phyloP scores from a whole-genome alignment of 2,329 filamentous ascomycete species.

The Colletotrichum orbiculare region DNA sequence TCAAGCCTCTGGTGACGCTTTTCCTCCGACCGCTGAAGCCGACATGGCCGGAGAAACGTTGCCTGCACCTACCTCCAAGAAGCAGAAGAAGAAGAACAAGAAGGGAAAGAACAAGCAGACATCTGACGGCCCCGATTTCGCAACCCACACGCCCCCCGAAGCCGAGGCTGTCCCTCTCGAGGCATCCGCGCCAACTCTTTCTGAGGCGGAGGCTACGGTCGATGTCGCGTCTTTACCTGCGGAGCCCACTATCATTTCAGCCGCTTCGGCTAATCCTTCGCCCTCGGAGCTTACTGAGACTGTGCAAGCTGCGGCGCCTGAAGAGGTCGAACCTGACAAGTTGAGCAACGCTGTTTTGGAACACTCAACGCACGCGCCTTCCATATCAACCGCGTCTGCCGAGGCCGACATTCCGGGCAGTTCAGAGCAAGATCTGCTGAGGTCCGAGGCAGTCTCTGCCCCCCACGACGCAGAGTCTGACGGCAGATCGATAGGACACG shows the following conservation, averaged over 20 bases:
- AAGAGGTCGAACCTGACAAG: too few relatives aligned
- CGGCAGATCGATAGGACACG: background rate
- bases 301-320: too few relatives aligned
- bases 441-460: too few relatives aligned
- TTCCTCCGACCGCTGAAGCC: background rate
- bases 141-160: conserved; percentile 18
- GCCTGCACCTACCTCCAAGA: conserved; percentile 32
- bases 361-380: too few relatives aligned
- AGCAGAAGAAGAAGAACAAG: conserved; percentile 40
- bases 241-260: too few relatives aligned
- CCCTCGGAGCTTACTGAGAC: too few relatives aligned
- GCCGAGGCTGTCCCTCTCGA: background rate
- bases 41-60: conserved; percentile 1
- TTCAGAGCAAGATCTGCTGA: too few relatives aligned
- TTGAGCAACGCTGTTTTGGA: too few relatives aligned
- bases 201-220: background rate
- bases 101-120: conserved; percentile 35
- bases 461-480: background rate
- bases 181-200: background rate
- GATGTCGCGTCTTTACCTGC: too few relatives aligned
- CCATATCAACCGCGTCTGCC: too few relatives aligned
- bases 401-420: background rate
- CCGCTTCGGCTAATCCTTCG: too few relatives aligned
- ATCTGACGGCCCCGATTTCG: conserved; percentile 22
- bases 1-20: conserved; percentile 1